These are phyloP conservation scores for Termitomyces eurrhizus DNA, from an alignment of 768 basidiomycete genomes.

Conservation along the genomic window DNA sequence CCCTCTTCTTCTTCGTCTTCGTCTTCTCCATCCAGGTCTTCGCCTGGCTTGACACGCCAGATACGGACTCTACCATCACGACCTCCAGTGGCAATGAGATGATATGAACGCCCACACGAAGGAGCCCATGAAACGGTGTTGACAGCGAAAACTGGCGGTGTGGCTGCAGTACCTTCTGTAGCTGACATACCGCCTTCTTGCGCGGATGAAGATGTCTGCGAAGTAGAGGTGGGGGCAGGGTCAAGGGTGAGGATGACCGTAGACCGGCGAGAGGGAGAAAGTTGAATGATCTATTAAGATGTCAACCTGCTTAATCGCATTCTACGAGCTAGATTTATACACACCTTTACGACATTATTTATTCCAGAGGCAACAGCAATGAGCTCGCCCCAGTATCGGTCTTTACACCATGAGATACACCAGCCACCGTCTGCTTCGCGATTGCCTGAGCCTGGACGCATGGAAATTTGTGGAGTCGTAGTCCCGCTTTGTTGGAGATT, in stretches of 20 bases:
- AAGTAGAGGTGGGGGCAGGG: slow-evolving; percentile 33
- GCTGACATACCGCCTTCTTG: slow-evolving; percentile 19
- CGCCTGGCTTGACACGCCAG: slow-evolving; percentile 74
- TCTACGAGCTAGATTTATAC: slow-evolving; percentile 6
- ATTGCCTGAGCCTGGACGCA: slow-evolving; percentile 42
- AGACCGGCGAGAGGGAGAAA: slow-evolving; percentile 66
- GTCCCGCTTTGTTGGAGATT: slow-evolving; percentile 29
- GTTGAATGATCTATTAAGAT: slow-evolving; percentile 61
- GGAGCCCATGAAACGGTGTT: slow-evolving; percentile 93
- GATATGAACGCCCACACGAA: slow-evolving; percentile 89
- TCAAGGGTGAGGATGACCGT: slow-evolving; percentile 59
- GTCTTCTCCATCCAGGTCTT: slow-evolving; percentile 36
- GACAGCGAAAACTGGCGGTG: slow-evolving; percentile 54
- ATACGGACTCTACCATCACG: slow-evolving; percentile 88
- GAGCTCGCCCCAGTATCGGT: slow-evolving; percentile 92
- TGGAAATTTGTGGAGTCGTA: slow-evolving; percentile 12
- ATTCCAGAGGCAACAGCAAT: slow-evolving; percentile 76
- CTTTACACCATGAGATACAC: slow-evolving; percentile 95
- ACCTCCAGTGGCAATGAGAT: slow-evolving; percentile 87
- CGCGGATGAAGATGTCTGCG: slow-evolving; percentile 9
- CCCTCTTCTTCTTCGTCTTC: slow-evolving; percentile 37
- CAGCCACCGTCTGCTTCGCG: slow-evolving; percentile 89
- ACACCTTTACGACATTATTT: slow-evolving; percentile 73
- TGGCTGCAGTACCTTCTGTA: slow-evolving; percentile 26
- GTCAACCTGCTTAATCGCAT: neutral